Percentiles rank a stretch among this genome's conserved stretches.
These are phyloP conservation scores for Pseudopithomyces chartarum DNA, from an alignment of 2,329 filamentous ascomycete species.

Conservation along the genomic window DNA sequence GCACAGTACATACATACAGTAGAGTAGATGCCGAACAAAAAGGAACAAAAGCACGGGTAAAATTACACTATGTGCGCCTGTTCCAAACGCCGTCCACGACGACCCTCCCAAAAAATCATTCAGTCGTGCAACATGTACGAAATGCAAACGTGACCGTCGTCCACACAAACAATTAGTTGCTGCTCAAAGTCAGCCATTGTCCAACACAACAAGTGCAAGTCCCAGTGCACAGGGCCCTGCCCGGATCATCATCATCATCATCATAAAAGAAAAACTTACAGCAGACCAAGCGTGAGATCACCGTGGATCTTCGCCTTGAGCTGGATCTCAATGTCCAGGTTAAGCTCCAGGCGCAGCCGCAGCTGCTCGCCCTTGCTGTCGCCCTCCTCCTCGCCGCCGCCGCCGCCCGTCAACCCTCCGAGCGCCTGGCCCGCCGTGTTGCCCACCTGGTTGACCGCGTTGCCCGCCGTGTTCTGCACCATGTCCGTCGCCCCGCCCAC, in stretches of 20 bases:
- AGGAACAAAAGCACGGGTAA: too few relatives aligned
- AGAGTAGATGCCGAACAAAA: too few relatives aligned
- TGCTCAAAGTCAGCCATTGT: conserved; percentile 24
- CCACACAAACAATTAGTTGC: conserved; percentile 33
- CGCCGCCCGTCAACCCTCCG: conserved; percentile 52
- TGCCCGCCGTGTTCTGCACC: conserved; percentile 61
- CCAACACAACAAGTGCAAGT: not conserved
- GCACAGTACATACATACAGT: conserved; percentile 12
- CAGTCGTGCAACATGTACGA: conserved; percentile 15
- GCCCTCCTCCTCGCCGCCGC: conserved; percentile 38
- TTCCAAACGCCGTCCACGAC: conserved; percentile 29
- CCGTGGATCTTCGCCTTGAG: conserved; percentile 69
- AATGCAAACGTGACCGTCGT: conserved; percentile 1
- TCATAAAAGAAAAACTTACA: conserved; percentile 46
- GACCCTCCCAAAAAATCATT: conserved; percentile 18
- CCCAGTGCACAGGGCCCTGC: too few relatives aligned
- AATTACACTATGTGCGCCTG: conserved; percentile 29
- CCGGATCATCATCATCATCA: too few relatives aligned
- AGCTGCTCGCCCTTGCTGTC: conserved; percentile 55
- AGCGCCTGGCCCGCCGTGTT: conserved; percentile 50
- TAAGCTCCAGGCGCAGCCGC: conserved; percentile 62
- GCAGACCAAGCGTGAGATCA: conserved; percentile 63
- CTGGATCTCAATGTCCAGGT: conserved; percentile 67
- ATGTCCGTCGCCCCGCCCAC: conserved; percentile 60
- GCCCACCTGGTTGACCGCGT: conserved; percentile 55